phyloP scores from a whole-genome alignment of 495 filamentous ascomycete species.

The Jackrogersella minutella region DNA sequence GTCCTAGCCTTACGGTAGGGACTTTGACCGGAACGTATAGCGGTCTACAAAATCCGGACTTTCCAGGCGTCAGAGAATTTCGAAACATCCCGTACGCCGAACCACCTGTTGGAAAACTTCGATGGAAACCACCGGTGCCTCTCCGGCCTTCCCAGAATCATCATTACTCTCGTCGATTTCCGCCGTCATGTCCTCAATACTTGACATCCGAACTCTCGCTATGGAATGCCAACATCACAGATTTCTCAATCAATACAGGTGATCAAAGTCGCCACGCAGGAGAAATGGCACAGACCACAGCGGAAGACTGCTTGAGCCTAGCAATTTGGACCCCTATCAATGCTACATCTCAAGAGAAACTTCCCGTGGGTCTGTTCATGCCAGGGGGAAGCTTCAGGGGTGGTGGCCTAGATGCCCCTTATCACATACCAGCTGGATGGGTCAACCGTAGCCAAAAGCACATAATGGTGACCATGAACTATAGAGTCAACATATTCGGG shows the following conservation, averaged over 20 bases:
- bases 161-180: slow-evolving; percentile 47
- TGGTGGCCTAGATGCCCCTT: slow-evolving; percentile 53
- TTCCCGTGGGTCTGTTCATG: slow-evolving; percentile 60
- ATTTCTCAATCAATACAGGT: slow-evolving; percentile 44
- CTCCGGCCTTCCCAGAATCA: slow-evolving; percentile 40
- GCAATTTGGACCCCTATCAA: slow-evolving; percentile 60
- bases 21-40: slow-evolving; percentile 48
- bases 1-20: slow-evolving; percentile 42
- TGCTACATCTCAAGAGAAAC: slow-evolving; percentile 33
- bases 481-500: slow-evolving; percentile 67
- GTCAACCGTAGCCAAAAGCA: slow-evolving; percentile 55
- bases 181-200: slow-evolving; percentile 51
- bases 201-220: slow-evolving; percentile 41
- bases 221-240: slow-evolving; percentile 49
- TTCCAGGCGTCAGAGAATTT: slow-evolving; percentile 54
- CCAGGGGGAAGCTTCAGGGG: slow-evolving; percentile 55
- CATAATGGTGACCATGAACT: slow-evolving; percentile 67
- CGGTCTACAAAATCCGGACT: slow-evolving; percentile 51
- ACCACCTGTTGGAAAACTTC: slow-evolving; percentile 48
- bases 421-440: slow-evolving; percentile 54
- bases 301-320: slow-evolving; percentile 64
- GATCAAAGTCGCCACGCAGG: slow-evolving; percentile 46
- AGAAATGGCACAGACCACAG: slow-evolving; percentile 46
- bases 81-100: slow-evolving; percentile 57
- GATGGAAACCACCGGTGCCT: slow-evolving; percentile 52